Evolutionary conservation across 1,139 yeast species (phyloP).

Genomic region (Lodderomyces margitis): DNA sequence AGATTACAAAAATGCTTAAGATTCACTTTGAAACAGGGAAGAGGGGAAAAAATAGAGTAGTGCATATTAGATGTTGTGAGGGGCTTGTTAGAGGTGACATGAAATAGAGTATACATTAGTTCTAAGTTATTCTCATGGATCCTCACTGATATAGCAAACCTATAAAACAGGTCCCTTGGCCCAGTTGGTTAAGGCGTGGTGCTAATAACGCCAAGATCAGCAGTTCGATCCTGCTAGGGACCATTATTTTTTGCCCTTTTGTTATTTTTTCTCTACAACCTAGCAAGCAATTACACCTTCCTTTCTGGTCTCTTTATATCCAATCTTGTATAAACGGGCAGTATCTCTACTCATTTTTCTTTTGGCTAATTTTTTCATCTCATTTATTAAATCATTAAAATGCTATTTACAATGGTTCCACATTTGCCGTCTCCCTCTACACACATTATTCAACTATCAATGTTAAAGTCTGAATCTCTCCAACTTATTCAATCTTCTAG

Average conservation of each 20-base stretch:
- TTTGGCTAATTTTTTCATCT: background rate
- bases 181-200: constrained; percentile 91
- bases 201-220: constrained; percentile 85
- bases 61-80: too few species aligned
- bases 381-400: background rate
- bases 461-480: constrained; percentile 44
- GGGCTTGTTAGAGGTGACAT: too few species aligned
- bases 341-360: too few species aligned
- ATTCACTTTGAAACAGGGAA: too few species aligned
- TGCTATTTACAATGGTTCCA: background rate
- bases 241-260: constrained; percentile 33
- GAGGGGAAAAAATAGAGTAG: background rate
- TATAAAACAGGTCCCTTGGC: constrained; percentile 66
- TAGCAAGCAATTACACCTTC: background rate
- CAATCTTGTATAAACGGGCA: background rate
- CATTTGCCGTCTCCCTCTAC: too few species aligned
- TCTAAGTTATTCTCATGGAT: too few species aligned
- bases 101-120: too few species aligned
- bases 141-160: too few species aligned
- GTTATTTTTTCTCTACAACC: constrained; percentile 3
- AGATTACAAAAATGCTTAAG: too few species aligned
- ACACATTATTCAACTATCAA: too few species aligned
- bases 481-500: constrained; percentile 76
- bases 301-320: background rate
- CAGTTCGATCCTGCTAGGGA: constrained; percentile 88